Base-by-base conservation (phyloP, 2,329 filamentous ascomycete genomes). In the Fusarium kyushuense region DNA sequence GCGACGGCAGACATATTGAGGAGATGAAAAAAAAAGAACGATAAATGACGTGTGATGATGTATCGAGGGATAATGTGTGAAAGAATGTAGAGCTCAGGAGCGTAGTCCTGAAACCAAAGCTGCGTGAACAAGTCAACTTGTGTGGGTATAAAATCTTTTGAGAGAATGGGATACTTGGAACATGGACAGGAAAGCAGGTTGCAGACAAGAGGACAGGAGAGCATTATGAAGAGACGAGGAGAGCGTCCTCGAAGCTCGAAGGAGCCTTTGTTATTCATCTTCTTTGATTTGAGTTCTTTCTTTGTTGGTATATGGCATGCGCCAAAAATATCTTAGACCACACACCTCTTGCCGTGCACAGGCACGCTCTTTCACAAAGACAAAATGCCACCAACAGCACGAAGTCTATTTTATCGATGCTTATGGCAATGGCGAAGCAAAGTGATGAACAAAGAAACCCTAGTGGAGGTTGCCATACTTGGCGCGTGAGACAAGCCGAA, bases 401-500 rank as follows among this genome's bases (percentile, higher is more conserved):
- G 38, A 42, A 16, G 23, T 38, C n/a, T 21, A 42, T 53, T 25
- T 33, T 49, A 23, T n/a, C 35, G 40, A n/a, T 41, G n/a, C 35
- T 23, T 25, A 47, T 21, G 45, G 36, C 21, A 53, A 23, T 25
- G 46, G 46, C 33, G 38, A 32, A 51, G 35, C 43, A 17, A 35
- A 40, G 40, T 33, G 6, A 36, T 40, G 61, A 46, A 69, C 61
- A 69, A 69, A 69, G 65, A 52, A 67, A 13, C 48, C 12, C 38
- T 6, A 27, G 54, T 30, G 27, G 27, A 27, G 36, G 48, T 46
- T 45, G 40, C 29, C 43, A 29, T 51, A 46, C 42, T 36, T 36
- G 43, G 48, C 63, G 61, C 62, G 48, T 23, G 51, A 32, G 42
- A 36, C 46, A 55, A 29, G 40, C 65, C 45, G 36, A 68, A 23